These are phyloP conservation scores for Ophiostoma sp. DNA, from an alignment of 2,329 filamentous ascomycete genomes.

Conservation along the genomic window DNA sequence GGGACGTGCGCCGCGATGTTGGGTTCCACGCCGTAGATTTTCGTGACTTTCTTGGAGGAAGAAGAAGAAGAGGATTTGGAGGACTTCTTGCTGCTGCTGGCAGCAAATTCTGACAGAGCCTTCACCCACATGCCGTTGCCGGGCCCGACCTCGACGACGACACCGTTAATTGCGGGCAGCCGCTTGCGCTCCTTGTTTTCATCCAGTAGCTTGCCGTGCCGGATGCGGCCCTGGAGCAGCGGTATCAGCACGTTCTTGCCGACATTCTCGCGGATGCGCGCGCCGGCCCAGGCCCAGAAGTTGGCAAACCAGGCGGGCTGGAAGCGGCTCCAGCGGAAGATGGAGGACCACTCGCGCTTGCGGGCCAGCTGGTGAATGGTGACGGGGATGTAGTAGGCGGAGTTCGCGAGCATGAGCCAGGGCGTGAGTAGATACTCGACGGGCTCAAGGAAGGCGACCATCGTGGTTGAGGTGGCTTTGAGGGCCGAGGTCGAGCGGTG, in stretches of 20 bases:
- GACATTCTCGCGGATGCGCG: slow-evolving; percentile 43
- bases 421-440: slow-evolving; percentile 41
- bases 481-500: neutral
- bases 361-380: slow-evolving; percentile 45
- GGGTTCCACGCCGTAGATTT: slow-evolving; percentile 61
- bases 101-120: neutral
- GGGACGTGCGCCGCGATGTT: slow-evolving; percentile 49
- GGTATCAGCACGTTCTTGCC: slow-evolving; percentile 44
- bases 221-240: slow-evolving; percentile 48
- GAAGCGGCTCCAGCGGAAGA: slow-evolving; percentile 42
- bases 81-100: neutral
- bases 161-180: slow-evolving; percentile 42
- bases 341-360: slow-evolving; percentile 33
- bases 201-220: slow-evolving; percentile 37
- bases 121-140: slow-evolving; percentile 57
- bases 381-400: slow-evolving; percentile 46
- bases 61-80: slow-evolving; percentile 5
- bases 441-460: slow-evolving; percentile 17
- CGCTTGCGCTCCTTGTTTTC: slow-evolving; percentile 15
- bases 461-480: slow-evolving; percentile 6
- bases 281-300: slow-evolving; percentile 56
- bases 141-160: slow-evolving; percentile 58
- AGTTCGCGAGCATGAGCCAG: slow-evolving; percentile 49
- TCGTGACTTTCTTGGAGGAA: slow-evolving; percentile 33
- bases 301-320: slow-evolving; percentile 52